A percentile compares a stretch with the other conserved stretches of the same genome.
Evolutionary conservation across 192 early-diverging fungal genomes (phyloP).

Genomic region (Umbelopsis sp.): DNA sequence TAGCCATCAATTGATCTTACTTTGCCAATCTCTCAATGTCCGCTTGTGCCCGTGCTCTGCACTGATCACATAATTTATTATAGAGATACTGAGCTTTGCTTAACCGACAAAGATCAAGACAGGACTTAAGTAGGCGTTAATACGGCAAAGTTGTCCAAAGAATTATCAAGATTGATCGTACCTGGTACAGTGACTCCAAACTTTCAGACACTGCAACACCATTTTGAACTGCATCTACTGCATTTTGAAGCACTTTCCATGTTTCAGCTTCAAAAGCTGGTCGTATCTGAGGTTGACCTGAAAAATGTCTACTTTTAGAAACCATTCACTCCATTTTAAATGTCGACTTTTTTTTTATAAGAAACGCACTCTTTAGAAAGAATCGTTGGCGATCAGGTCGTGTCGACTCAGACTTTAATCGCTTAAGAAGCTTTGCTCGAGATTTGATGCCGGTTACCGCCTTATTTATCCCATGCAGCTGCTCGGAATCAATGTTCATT

Average conservation of each 20-base stretch:
- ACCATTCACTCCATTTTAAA: not conserved
- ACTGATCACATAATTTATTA: slow-evolving; percentile 6
- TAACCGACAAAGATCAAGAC: slow-evolving; percentile 2
- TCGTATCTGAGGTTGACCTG: slow-evolving; percentile 6
- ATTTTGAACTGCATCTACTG: not conserved
- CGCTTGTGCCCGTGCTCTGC: not conserved
- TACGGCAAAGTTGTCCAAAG: not conserved
- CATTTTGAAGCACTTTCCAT: not conserved
- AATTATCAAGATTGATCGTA: not conserved
- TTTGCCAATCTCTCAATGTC: not conserved
- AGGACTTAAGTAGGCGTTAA: not conserved
- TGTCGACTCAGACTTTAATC: not conserved
- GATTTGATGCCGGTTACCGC: not conserved
- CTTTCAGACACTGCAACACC: slow-evolving; percentile 10
- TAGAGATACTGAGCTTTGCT: not conserved
- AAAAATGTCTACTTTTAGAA: not conserved
- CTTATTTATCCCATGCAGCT: not conserved
- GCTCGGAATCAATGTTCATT: slow-evolving; percentile 14
- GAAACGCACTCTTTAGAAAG: slow-evolving; percentile 12
- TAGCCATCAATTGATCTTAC: not conserved
- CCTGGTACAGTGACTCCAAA: slow-evolving; percentile 11
- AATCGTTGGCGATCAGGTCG: not conserved
- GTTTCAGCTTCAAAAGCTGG: slow-evolving; percentile 10
- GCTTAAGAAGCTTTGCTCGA: slow-evolving; percentile 11
- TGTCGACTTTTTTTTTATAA: too few relatives aligned